Evolutionary conservation across 371 early-diverging fungal species (phyloP).

Genomic region (Caulochytrium protostelioides): DNA sequence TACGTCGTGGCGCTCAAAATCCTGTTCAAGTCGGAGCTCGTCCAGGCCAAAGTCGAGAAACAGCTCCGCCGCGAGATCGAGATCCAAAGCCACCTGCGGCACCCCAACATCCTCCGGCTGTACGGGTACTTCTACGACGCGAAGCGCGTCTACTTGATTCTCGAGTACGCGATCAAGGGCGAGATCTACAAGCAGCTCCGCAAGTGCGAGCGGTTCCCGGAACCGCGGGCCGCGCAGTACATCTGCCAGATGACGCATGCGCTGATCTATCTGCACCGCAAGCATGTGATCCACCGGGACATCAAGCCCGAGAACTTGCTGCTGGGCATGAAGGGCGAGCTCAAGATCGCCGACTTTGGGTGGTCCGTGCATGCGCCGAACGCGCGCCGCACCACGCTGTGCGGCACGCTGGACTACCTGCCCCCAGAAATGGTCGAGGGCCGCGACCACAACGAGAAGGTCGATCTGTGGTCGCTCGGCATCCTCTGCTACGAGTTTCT

Average conservation of each 20-base stretch:
- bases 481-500: slow-evolving; percentile 91
- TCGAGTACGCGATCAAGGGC: slow-evolving; percentile 90
- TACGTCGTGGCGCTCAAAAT: slow-evolving; percentile 87
- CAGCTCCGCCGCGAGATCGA: slow-evolving; percentile 92
- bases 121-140: slow-evolving; percentile 95
- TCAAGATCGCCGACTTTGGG: slow-evolving; percentile 97
- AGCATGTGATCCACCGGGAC: slow-evolving; percentile 89
- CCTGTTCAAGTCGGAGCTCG: slow-evolving; percentile 60
- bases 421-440: slow-evolving; percentile 77
- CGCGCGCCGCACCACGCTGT: slow-evolving; percentile 62
- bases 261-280: slow-evolving; percentile 70
- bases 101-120: slow-evolving; percentile 78
- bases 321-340: slow-evolving; percentile 54
- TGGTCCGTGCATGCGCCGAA: slow-evolving; percentile 93
- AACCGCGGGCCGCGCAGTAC: slow-evolving; percentile 60
- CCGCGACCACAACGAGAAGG: slow-evolving; percentile 54
- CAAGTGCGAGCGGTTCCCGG: slow-evolving; percentile 43
- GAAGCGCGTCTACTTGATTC: slow-evolving; percentile 72
- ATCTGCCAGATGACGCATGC: slow-evolving; percentile 74
- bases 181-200: slow-evolving; percentile 72
- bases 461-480: slow-evolving; percentile 98
- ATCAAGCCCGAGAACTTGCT: slow-evolving; percentile 74
- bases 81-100: slow-evolving; percentile 86
- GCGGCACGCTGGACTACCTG: slow-evolving; percentile 96
- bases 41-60: slow-evolving; percentile 45